phyloP scores from a whole-genome alignment of 1,284 basidiomycete genomes.

The Kwoniella shivajii region DNA sequence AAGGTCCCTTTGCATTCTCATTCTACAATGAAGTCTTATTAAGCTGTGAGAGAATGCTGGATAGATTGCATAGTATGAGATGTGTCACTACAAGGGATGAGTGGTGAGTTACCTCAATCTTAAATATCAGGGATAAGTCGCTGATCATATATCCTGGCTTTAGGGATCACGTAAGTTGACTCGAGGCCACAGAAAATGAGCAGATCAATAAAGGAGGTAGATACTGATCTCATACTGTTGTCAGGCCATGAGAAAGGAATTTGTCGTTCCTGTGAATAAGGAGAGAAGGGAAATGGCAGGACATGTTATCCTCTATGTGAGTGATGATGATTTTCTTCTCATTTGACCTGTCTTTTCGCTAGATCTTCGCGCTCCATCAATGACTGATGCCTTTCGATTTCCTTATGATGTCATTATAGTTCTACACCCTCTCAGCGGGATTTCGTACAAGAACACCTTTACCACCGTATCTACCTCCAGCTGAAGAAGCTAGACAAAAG shows the following conservation, averaged over 20 bases:
- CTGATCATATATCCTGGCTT: conserved; percentile 3
- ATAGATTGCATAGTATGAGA: conserved; percentile 86
- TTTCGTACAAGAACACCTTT: conserved; percentile 87
- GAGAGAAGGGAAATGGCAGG: conserved; percentile 85
- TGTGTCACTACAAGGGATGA: conserved; percentile 91
- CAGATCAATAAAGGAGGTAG: background rate
- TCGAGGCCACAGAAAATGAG: background rate
- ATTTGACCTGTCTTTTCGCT: too few relatives aligned
- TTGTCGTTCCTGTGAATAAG: conserved; percentile 83
- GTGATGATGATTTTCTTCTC: conserved; percentile 6
- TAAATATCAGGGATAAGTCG: background rate
- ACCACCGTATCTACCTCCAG: conserved; percentile 92
- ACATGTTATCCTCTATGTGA: conserved; percentile 79
- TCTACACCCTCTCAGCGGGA: conserved; percentile 82
- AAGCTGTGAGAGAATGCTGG: conserved; percentile 83
- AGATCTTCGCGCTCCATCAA: background rate
- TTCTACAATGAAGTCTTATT: conserved; percentile 83
- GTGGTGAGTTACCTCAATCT: conserved; percentile 64
- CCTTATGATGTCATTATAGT: conserved; percentile 46
- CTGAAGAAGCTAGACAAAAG: conserved; percentile 74
- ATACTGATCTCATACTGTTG: background rate
- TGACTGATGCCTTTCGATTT: background rate
- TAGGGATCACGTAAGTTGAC: conserved; percentile 34
- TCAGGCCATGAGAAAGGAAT: conserved; percentile 67
- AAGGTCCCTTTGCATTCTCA: conserved; percentile 83